phyloP scores from a whole-genome alignment of 345 rosid species.

The Ricinus communis region DNA sequence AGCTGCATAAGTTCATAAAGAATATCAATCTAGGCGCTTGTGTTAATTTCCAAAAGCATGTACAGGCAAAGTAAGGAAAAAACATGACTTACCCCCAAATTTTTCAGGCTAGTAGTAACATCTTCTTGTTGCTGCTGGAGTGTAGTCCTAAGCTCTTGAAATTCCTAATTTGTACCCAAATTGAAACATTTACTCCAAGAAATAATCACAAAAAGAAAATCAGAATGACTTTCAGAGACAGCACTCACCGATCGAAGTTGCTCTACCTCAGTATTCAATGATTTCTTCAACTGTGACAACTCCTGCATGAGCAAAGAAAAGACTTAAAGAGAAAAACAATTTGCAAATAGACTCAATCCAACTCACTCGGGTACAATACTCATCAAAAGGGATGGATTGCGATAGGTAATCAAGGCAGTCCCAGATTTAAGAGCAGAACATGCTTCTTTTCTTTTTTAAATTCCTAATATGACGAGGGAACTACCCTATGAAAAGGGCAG shows the following conservation, averaged over 20 bases:
- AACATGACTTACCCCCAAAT: slow-evolving; percentile 55
- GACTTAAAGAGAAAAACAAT: not conserved
- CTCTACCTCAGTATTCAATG: slow-evolving; percentile 73
- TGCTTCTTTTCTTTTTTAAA: too few relatives aligned
- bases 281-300: slow-evolving; percentile 64
- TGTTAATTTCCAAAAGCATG: not conserved
- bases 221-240: not conserved
- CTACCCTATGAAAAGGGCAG: too few relatives aligned
- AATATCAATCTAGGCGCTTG: slow-evolving; percentile 1
- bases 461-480: too few relatives aligned
- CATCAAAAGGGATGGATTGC: too few relatives aligned
- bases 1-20: slow-evolving; percentile 37
- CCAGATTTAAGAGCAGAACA: too few relatives aligned
- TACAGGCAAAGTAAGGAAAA: not conserved
- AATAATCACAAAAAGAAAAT: not conserved
- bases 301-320: slow-evolving; percentile 46
- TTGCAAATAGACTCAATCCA: not conserved
- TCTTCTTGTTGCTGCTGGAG: slow-evolving; percentile 86
- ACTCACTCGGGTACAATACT: too few relatives aligned
- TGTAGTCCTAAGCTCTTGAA: slow-evolving; percentile 66
- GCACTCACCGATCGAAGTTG: slow-evolving; percentile 63
- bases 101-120: slow-evolving; percentile 59
- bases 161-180: slow-evolving; percentile 45
- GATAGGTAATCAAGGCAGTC: too few relatives aligned
- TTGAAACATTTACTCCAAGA: not conserved